Evolutionary conservation across 2,329 filamentous ascomycete species (phyloP).

Genomic region (Trichoderma guizhouense): DNA sequence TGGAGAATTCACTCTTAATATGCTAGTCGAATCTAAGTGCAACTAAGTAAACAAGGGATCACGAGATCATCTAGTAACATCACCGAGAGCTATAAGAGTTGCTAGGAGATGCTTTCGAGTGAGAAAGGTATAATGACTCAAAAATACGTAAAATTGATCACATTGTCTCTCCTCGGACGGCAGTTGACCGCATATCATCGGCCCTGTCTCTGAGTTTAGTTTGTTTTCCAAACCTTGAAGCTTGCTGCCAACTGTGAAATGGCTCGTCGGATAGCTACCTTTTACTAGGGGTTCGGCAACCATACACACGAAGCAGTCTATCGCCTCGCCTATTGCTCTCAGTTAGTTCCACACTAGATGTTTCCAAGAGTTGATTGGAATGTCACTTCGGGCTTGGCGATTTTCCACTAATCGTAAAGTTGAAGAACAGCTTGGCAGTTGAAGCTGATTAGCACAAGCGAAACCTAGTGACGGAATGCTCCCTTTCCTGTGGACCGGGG

Average conservation of each 20-base stretch:
- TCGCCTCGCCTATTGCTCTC: background rate
- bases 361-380: background rate
- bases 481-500: background rate
- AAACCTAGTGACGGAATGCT: background rate
- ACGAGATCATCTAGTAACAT: background rate
- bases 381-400: background rate
- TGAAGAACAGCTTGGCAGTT: background rate
- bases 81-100: background rate
- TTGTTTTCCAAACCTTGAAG: background rate
- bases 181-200: too few species aligned
- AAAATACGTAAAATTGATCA: background rate
- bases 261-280: background rate
- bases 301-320: background rate
- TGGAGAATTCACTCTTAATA: background rate
- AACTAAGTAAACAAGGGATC: background rate
- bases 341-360: background rate
- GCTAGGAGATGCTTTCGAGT: background rate
- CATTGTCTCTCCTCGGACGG: background rate
- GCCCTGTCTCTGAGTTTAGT: background rate
- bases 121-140: background rate
- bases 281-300: background rate
- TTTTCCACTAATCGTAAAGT: background rate
- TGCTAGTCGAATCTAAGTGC: background rate
- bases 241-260: background rate
- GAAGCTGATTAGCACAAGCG: conserved; percentile 1